Conservation (phyloP, 2,329 filamentous ascomycete species). For the Colletotrichum godetiae region DNA sequence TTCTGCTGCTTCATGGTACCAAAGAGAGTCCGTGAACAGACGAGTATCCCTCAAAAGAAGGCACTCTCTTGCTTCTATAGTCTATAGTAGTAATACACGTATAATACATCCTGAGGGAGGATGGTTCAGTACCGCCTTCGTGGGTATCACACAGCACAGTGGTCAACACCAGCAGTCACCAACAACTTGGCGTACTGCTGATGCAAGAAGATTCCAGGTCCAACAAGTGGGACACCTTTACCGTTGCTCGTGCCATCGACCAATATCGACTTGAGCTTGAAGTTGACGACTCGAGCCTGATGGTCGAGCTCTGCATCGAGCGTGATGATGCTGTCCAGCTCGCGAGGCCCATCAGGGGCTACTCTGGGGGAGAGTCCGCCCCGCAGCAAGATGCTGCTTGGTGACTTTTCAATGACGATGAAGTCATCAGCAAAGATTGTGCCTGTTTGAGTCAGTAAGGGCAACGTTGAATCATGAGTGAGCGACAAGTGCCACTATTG, state of each 20-base stretch:
- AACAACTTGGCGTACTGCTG: slow-evolving; percentile 25
- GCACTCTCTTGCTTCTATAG: not conserved
- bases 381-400: slow-evolving; percentile 12
- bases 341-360: not conserved
- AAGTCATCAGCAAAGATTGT: slow-evolving; percentile 34
- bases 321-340: slow-evolving; percentile 25
- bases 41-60: not conserved
- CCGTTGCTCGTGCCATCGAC: slow-evolving; percentile 10
- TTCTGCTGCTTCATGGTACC: not conserved
- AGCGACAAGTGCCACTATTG: too few species aligned
- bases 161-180: slow-evolving; percentile 9
- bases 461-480: not conserved
- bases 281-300: not conserved
- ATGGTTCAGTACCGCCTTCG: not conserved
- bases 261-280: slow-evolving; percentile 21
- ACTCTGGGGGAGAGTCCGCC: slow-evolving; percentile 23
- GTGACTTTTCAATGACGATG: slow-evolving; percentile 27
- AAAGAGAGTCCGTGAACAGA: not conserved
- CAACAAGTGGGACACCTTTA: not conserved
- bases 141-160: slow-evolving; percentile 1
- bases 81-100: slow-evolving; percentile 12
- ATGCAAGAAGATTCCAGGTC: not conserved
- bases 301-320: slow-evolving; percentile 16
- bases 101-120: slow-evolving; percentile 11
- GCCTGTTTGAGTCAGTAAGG: not conserved